Conservation (phyloP, 108 stramenopile genomes). For the Fragilaria radians region DNA sequence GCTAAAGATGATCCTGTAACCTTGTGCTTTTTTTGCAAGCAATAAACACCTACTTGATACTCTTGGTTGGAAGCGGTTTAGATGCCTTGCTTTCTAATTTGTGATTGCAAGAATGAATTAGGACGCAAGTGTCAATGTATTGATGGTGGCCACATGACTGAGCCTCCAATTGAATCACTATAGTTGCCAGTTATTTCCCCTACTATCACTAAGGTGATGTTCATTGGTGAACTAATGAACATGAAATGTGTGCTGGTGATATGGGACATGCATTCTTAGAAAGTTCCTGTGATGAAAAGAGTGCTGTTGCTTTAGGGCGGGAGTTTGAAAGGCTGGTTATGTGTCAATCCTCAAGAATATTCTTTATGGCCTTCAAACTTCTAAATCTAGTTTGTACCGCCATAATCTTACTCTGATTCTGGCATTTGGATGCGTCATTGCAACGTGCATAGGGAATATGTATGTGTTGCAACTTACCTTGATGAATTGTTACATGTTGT, state of each 20-base stretch:
- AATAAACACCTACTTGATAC: too few relatives aligned
- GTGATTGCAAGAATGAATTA: slow-evolving; percentile 21
- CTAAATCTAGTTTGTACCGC: too few relatives aligned
- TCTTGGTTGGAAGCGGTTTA: not conserved
- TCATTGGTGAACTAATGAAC: not conserved
- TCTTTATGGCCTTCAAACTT: not conserved
- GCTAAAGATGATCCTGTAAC: slow-evolving; percentile 12
- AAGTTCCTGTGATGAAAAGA: not conserved
- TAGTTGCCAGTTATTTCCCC: not conserved
- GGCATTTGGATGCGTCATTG: too few relatives aligned
- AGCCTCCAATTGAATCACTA: not conserved
- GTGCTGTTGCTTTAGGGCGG: not conserved
- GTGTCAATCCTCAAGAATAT: not conserved
- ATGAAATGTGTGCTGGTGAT: not conserved
- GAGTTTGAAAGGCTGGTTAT: not conserved
- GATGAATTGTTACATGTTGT: too few relatives aligned
- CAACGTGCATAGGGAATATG: too few relatives aligned
- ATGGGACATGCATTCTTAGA: slow-evolving; percentile 4
- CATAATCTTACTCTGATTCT: too few relatives aligned
- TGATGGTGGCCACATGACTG: slow-evolving; percentile 13
- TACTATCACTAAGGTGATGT: not conserved
- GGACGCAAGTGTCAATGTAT: slow-evolving; percentile 15
- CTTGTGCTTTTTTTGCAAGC: not conserved
- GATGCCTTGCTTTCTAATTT: slow-evolving; percentile 7
- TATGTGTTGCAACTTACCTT: too few relatives aligned